Conservation (phyloP, 2,329 filamentous ascomycete species). For the Coniosporium tulheliwenetii region DNA sequence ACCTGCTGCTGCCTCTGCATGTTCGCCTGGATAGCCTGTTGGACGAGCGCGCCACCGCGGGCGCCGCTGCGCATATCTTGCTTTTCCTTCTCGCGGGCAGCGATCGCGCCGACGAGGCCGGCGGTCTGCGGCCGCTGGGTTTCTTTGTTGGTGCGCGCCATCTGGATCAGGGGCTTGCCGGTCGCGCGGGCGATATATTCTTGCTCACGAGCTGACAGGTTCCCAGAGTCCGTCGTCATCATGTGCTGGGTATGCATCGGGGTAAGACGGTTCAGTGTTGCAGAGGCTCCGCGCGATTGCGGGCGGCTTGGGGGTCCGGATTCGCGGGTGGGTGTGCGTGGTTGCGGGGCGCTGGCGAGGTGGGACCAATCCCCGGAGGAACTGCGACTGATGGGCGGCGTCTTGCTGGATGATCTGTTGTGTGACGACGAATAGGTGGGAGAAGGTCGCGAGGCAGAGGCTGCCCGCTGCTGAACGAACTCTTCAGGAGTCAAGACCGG, state of each 20-base stretch:
- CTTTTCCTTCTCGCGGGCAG: constrained; percentile 64
- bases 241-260: constrained; percentile 2
- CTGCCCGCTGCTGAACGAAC: constrained; percentile 65
- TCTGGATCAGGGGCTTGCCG: constrained; percentile 56
- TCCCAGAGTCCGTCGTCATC: constrained; percentile 33
- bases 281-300: constrained; percentile 42
- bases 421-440: constrained; percentile 11
- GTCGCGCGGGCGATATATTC: constrained; percentile 77
- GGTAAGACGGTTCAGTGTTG: constrained; percentile 26
- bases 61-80: constrained; percentile 53
- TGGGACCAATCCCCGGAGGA: constrained; percentile 30
- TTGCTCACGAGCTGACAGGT: constrained; percentile 74
- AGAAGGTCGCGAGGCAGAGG: constrained; percentile 29
- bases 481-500: constrained; percentile 54
- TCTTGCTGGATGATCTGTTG: constrained; percentile 7
- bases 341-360: constrained; percentile 8
- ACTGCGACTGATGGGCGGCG: constrained; percentile 26
- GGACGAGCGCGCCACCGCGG: constrained; percentile 51
- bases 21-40: constrained; percentile 44
- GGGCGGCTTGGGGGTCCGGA: constrained; percentile 18
- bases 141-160: constrained; percentile 35
- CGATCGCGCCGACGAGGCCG: constrained; percentile 63
- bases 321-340: constrained; percentile 7
- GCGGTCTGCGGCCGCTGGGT: constrained; percentile 21
- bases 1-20: constrained; percentile 46